A percentile compares a stretch with the other conserved stretches of the same genome.
Evolutionary conservation across 164 flowering plant species (phyloP).

Genomic region (Euptelea pleiosperma): DNA sequence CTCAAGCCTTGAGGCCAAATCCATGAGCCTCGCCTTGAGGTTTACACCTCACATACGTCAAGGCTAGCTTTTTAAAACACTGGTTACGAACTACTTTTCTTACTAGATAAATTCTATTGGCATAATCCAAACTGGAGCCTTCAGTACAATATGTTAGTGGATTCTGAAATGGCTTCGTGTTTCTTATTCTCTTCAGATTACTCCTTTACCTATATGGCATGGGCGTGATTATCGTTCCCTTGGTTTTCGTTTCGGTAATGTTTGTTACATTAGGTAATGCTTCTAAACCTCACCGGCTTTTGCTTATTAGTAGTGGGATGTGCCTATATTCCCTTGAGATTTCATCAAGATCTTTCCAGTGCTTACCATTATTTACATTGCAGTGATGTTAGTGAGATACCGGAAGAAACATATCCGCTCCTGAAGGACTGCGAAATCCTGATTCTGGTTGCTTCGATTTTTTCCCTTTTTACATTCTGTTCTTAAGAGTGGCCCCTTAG

Average conservation of each 20-base stretch:
- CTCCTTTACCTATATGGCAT: conserved; percentile 98
- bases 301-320: background rate
- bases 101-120: no score
- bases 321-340: background rate
- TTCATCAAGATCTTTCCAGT: background rate
- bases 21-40: no score
- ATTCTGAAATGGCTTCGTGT: background rate
- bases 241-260: conserved; percentile 91
- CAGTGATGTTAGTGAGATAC: conserved; percentile 96
- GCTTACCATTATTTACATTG: conserved; percentile 8
- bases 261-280: conserved; percentile 87
- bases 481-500: background rate
- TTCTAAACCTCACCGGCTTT: background rate
- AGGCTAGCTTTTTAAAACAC: no score
- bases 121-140: no score
- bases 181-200: conserved; percentile 47
- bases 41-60: no score
- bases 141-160: background rate
- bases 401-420: conserved; percentile 85
- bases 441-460: conserved; percentile 47
- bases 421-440: conserved; percentile 73
- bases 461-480: background rate
- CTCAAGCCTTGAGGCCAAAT: no score
- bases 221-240: conserved; percentile 82
- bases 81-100: no score